These are phyloP conservation scores for Penicillium brevicompactum DNA, from an alignment of 2,329 filamentous ascomycete genomes.

Conservation along the genomic window DNA sequence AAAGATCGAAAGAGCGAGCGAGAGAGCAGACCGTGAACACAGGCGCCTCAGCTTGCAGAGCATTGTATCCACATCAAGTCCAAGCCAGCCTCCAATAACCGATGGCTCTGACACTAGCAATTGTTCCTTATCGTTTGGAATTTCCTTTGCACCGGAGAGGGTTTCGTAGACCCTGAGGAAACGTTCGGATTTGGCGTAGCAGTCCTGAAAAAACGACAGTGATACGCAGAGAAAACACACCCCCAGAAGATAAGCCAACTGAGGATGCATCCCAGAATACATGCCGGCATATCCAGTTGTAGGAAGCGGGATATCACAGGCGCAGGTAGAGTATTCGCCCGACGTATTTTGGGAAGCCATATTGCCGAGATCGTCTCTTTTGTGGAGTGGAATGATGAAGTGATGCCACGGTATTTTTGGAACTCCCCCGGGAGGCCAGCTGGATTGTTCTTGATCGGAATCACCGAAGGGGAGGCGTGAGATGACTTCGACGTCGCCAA, in stretches of 20 bases:
- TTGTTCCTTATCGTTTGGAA: no score
- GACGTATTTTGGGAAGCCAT: not conserved
- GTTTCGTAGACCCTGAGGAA: no score
- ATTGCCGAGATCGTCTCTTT: not conserved
- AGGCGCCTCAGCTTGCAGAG: no score
- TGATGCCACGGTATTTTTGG: conserved; percentile 45
- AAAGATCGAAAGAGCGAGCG: no score
- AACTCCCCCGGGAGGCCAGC: conserved; percentile 34
- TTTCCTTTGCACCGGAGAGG: no score
- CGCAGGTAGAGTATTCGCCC: fast-evolving
- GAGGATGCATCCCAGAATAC: not conserved
- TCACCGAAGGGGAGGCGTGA: conserved; percentile 43
- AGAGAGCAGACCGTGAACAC: no score
- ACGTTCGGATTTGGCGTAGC: not conserved
- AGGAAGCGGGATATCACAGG: not conserved
- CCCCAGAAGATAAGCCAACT: not conserved
- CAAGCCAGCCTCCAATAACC: no score
- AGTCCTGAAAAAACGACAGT: not conserved
- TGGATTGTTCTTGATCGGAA: conserved; percentile 40
- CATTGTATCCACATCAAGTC: no score
- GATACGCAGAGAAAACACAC: not conserved
- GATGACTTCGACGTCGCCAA: conserved; percentile 39
- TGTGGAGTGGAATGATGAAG: conserved; percentile 39
- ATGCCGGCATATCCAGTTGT: not conserved
- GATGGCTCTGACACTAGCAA: no score